Evolutionary conservation across 306 rosid genomes (phyloP).

Genomic region (Cucumis melo): DNA sequence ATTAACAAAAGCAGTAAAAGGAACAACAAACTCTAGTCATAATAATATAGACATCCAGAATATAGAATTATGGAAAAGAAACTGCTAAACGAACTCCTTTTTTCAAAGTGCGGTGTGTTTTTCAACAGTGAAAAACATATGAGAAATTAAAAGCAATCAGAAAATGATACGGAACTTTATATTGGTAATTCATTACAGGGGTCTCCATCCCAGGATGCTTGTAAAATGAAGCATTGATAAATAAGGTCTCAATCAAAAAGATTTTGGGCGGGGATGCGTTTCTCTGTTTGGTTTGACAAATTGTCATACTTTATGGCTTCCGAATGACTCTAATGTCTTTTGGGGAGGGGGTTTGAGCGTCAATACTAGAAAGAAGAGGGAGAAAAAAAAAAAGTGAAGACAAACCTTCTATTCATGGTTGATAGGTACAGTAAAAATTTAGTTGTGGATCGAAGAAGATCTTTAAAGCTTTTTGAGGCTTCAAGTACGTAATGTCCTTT

Average conservation of each 20-base stretch:
- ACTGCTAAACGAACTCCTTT: not conserved
- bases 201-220: not conserved
- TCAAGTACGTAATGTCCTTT: conserved; percentile 41
- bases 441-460: conserved; percentile 34
- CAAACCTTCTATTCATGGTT: not conserved
- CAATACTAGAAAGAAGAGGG: not conserved
- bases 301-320: conserved; percentile 13
- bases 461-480: conserved; percentile 29
- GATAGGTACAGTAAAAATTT: conserved; percentile 11
- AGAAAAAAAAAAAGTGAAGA: not conserved
- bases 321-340: conserved; percentile 16
- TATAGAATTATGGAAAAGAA: not conserved
- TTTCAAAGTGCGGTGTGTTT: not conserved
- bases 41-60: too few species aligned
- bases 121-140: not conserved
- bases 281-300: conserved; percentile 28
- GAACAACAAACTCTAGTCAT: too few species aligned
- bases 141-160: not conserved
- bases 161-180: not conserved
- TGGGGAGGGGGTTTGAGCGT: not conserved
- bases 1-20: not conserved
- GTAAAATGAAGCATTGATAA: not conserved
- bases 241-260: conserved; percentile 26
- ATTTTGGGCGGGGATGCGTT: conserved; percentile 24
- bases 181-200: not conserved